A percentile compares a stretch with the other conserved stretches of the same genome.
Conservation (phyloP, 768 basidiomycete species). For the Amanita molliuscula region DNA sequence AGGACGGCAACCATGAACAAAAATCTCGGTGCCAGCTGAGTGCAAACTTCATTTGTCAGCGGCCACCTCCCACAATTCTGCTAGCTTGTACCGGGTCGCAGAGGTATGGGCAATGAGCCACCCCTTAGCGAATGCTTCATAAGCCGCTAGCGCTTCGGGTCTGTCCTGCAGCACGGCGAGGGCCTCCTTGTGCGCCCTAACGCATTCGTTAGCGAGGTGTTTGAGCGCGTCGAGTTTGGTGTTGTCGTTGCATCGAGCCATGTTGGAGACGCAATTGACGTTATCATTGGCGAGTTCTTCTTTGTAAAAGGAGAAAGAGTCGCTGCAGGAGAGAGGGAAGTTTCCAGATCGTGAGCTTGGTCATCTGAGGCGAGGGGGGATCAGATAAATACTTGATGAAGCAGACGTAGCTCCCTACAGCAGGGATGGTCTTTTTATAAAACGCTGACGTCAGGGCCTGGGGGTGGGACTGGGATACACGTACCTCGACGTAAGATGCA, state of each 20-base stretch:
- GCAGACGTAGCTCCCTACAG: neutral
- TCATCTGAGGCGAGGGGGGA: too few species aligned
- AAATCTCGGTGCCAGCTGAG: too few species aligned
- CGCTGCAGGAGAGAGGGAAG: too few species aligned
- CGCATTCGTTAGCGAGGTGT: neutral
- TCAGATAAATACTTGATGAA: constrained; percentile 3
- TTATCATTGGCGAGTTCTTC: constrained; percentile 1
- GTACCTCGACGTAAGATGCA: neutral
- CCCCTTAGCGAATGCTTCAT: neutral
- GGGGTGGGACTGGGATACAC: too few species aligned
- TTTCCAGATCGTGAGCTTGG: too few species aligned
- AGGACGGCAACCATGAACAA: too few species aligned
- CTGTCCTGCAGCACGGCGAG: neutral
- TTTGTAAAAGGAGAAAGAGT: constrained; percentile 5
- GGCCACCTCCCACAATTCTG: neutral
- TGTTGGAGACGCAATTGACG: constrained; percentile 3
- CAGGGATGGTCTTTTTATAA: neutral
- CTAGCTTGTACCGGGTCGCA: constrained; percentile 4
- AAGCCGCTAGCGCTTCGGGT: neutral
- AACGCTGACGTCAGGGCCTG: too few species aligned
- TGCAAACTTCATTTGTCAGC: too few species aligned
- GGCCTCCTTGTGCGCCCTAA: neutral
- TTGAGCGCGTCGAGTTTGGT: neutral
- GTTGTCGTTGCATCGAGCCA: neutral
- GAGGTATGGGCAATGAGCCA: neutral